These are phyloP conservation scores for Erythrobasidium hasegawianum DNA, from an alignment of 1,284 basidiomycete species.

Conservation along the genomic window DNA sequence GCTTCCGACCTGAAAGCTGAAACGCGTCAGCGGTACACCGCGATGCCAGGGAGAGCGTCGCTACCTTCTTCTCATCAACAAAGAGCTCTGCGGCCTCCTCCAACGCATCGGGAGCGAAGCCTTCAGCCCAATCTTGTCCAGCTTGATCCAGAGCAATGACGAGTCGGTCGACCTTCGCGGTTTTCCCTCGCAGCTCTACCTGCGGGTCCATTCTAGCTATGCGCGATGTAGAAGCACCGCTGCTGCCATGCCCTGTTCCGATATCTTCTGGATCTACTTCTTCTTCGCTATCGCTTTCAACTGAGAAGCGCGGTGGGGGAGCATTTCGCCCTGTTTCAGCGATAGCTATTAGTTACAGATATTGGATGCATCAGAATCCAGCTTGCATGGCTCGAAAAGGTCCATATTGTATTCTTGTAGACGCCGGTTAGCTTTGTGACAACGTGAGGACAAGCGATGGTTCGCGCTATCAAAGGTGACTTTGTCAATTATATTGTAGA, in stretches of 20 bases:
- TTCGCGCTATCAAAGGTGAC: conserved; percentile 34
- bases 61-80: conserved; percentile 19
- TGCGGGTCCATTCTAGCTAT: not conserved
- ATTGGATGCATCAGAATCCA: no score
- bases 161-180: not conserved
- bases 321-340: conserved; percentile 26
- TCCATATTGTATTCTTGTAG: conserved; percentile 7
- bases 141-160: conserved; percentile 26
- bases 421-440: not conserved
- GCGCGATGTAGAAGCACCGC: not conserved
- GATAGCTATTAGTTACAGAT: not conserved
- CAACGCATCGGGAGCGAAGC: conserved; percentile 4
- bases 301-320: conserved; percentile 25
- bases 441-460: conserved; percentile 20
- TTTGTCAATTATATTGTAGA: not conserved
- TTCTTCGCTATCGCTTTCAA: conserved; percentile 33
- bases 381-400: conserved; percentile 31
- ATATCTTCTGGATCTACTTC: conserved; percentile 30
- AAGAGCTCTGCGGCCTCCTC: conserved; percentile 7
- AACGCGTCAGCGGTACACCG: conserved; percentile 2
- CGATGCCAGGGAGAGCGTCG: not conserved
- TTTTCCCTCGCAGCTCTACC: conserved; percentile 3
- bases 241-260: not conserved
- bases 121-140: conserved; percentile 22
- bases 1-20: conserved; percentile 5